phyloP scores from a whole-genome alignment of 352 stramenopile genomes.

The Phytophthora cactorum region DNA sequence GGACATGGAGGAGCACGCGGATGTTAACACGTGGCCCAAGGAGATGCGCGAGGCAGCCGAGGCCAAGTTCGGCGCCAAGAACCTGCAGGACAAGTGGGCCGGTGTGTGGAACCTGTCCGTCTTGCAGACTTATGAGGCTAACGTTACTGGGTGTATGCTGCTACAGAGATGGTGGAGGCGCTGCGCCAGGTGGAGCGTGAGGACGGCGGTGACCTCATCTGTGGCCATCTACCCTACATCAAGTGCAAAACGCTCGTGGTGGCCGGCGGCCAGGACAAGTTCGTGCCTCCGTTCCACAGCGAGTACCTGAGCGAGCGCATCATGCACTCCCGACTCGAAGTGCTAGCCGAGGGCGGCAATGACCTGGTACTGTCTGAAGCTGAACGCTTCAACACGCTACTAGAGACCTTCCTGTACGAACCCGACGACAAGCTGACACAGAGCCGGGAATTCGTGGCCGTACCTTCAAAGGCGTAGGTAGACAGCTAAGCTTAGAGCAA shows the following conservation, averaged over 20 bases:
- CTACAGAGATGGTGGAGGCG: conserved; percentile 59
- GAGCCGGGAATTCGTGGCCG: conserved; percentile 79
- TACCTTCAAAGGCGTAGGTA: conserved; percentile 35
- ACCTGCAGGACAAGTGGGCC: conserved; percentile 66
- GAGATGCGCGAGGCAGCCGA: conserved; percentile 51
- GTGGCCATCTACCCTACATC: conserved; percentile 64
- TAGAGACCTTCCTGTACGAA: conserved; percentile 72
- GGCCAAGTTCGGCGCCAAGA: conserved; percentile 60
- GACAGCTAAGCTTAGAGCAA: background rate
- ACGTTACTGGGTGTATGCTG: conserved; percentile 1
- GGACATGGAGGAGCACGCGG: conserved; percentile 51
- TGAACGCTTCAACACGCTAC: conserved; percentile 61
- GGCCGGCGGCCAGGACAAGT: conserved; percentile 59
- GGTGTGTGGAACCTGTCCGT: conserved; percentile 20
- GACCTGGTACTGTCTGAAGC: conserved; percentile 63
- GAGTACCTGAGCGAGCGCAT: conserved; percentile 90
- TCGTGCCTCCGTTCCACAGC: conserved; percentile 72
- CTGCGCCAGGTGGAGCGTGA: conserved; percentile 58
- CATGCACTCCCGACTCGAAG: conserved; percentile 77
- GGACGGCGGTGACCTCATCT: conserved; percentile 74
- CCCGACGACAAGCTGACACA: conserved; percentile 85
- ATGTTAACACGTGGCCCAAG: conserved; percentile 62
- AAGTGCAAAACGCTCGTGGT: conserved; percentile 89
- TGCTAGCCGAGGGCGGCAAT: conserved; percentile 60
- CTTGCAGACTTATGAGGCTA: background rate